Evolutionary conservation across 2,329 filamentous ascomycete species (phyloP), one percentile per base, ranked within the genome.

Genomic region (Fusarium keratoplasticum): DNA sequence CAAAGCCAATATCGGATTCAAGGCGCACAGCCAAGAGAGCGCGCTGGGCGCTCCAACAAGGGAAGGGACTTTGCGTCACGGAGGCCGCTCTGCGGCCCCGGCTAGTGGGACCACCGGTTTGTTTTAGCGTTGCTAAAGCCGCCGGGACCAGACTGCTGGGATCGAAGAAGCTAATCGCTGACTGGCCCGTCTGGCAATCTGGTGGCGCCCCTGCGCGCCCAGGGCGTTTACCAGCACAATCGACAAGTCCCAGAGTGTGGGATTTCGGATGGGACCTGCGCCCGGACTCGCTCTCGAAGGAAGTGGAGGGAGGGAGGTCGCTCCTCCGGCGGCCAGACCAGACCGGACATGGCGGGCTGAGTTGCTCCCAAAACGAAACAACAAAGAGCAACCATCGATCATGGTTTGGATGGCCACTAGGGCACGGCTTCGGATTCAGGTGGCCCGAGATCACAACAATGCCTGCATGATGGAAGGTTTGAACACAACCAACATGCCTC

Each of bases 61-160:
- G 40, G 40, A 42, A 42, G 64, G 36, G 66, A 61, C 67, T 75
- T 64, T 69, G 63, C 66, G 38, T 68, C 52, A 69, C 59, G 35
- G 70, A 73, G 61, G 50, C 57, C 69, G 52, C 66, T 44, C 68
- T 77, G 69, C 70, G 70, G 70, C 59, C 68, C 59, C 65, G 64
- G 63, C 60, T 72, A 68, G 79, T 78, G 79, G 79, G 66, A 69
- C 74, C 66, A 73, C 70, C 71, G 68, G 65, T 75, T 72, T 63
- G 72, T 75, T 80, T 79, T 79, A 80, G 77, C 73, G 70, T 80
- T 57, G 52, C 65, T 62, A 76, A 76, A 79, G 75, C 77, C 80
- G 79, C 80, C 79, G 74, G 76, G 80, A 81, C 80, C 79, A 82
- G 74, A 82, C 80, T 79, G 76, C 77, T 77, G 80, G 79, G 74